Evolutionary conservation across 177 flowering plant species (phyloP), one percentile per base, ranked within the genome.

Genomic region (Vitis hybrid): DNA sequence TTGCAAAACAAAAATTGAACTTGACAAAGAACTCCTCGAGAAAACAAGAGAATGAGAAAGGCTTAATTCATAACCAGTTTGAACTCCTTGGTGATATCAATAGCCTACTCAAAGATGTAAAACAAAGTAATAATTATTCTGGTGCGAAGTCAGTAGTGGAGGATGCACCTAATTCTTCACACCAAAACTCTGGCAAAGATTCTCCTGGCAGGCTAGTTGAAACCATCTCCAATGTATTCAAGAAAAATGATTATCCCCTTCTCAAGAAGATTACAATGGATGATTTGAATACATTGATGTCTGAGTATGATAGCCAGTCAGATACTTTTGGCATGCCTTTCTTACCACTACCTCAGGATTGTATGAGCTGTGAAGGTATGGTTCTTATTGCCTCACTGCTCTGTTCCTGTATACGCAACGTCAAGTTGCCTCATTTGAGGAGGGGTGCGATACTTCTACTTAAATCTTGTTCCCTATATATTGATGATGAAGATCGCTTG

Each of bases 381-480:
- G 97, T 96, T 67, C 80, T 96, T 54, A 91, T 96, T 69, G 89
- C 99, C 69, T 87, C 97, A 61, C 80, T 96, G 71, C 88, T 96
- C 23, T 93, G 99, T 76, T 93, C 99, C 63, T 92, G 98, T 80
- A 80, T 96, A 71, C 95, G 99, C 21, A 96, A 90, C 81, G 93
- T 96, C 51, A 96, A 88, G 82, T 77, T 89, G 82, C 94, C 98
- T 70, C 94, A 94, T 74, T 72, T 89, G 80, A 88, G 97, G 80
- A 88, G 97, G 78, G 82, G 80, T 13, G 97, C 94, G 60, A 82
- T 96, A 62, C 89, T 96, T 58, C 68, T 96, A 58, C 80, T 96
- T 52, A 92, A 84, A 73, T 82, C 86, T 56, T 88, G 86, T 60
- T 84, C 98, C 19, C 71, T 92, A 54, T 92, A 86, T 75, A 91